These are phyloP conservation scores for Leishmania lainsoni DNA, from an alignment of 208 protist genomes.

Conservation along the genomic window DNA sequence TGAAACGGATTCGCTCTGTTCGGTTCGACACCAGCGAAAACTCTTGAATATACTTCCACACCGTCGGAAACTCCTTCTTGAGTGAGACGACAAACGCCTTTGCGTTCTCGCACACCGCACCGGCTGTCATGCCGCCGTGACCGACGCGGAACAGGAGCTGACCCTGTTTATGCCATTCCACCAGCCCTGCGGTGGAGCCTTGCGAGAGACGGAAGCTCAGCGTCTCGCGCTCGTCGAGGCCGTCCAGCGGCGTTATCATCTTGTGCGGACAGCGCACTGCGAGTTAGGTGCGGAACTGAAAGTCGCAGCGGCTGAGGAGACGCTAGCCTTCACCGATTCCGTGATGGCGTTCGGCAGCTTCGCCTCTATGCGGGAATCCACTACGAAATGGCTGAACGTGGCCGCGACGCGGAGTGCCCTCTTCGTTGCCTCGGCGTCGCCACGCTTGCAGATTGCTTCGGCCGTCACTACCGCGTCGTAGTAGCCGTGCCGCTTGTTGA, in stretches of 20 bases:
- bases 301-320: not conserved
- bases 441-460: constrained; percentile 79
- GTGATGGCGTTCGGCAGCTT: constrained; percentile 66
- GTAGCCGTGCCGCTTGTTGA: constrained; percentile 87
- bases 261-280: constrained; percentile 27
- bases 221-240: constrained; percentile 57
- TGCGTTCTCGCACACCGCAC: constrained; percentile 86
- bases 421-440: constrained; percentile 54
- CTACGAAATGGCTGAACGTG: constrained; percentile 82
- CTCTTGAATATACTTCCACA: constrained; percentile 84
- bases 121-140: constrained; percentile 82
- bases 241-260: constrained; percentile 56
- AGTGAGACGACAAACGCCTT: constrained; percentile 76
- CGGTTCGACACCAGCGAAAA: constrained; percentile 67
- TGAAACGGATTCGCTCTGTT: constrained; percentile 90
- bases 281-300: constrained; percentile 1
- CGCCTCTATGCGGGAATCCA: constrained; percentile 69
- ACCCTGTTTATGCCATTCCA: constrained; percentile 42
- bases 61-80: constrained; percentile 79
- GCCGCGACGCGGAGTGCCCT: constrained; percentile 69
- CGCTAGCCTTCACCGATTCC: constrained; percentile 21
- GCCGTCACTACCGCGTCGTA: constrained; percentile 88
- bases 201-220: constrained; percentile 76
- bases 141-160: constrained; percentile 78
- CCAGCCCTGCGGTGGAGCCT: constrained; percentile 43